These are phyloP conservation scores for Termitomyces sp. DNA, from an alignment of 768 basidiomycete species.

Conservation along the genomic window DNA sequence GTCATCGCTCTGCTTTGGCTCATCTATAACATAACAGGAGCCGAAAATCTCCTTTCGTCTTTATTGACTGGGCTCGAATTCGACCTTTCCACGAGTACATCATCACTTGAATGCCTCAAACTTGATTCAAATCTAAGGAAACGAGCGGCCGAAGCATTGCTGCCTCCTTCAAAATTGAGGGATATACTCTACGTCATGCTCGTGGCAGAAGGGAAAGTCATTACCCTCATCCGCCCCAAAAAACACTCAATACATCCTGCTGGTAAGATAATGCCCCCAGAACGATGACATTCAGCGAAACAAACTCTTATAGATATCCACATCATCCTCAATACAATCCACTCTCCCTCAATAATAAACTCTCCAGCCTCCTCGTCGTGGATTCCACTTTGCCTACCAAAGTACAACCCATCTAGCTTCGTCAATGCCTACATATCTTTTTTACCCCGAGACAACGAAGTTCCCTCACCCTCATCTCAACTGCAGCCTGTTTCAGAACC, in stretches of 20 bases:
- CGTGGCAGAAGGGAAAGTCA: slow-evolving; percentile 69
- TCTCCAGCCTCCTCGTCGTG: slow-evolving; percentile 82
- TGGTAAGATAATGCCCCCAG: slow-evolving; percentile 35
- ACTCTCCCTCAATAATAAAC: slow-evolving; percentile 72
- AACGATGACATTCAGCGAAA: background rate
- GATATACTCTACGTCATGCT: slow-evolving; percentile 90
- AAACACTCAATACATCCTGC: slow-evolving; percentile 96
- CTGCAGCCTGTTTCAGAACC: slow-evolving; percentile 1
- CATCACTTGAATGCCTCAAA: slow-evolving; percentile 76
- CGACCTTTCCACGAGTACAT: slow-evolving; percentile 78
- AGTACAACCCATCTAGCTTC: slow-evolving; percentile 86
- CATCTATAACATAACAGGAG: slow-evolving; percentile 40
- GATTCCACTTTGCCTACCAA: slow-evolving; percentile 94
- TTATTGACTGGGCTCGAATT: slow-evolving; percentile 65
- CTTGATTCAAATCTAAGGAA: slow-evolving; percentile 66
- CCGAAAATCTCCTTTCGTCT: slow-evolving; percentile 75
- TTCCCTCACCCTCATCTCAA: slow-evolving; percentile 8
- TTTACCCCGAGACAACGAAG: slow-evolving; percentile 39
- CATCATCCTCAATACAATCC: slow-evolving; percentile 86
- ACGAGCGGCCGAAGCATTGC: slow-evolving; percentile 73
- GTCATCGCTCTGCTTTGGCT: background rate
- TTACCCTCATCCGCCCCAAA: slow-evolving; percentile 84
- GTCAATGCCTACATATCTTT: slow-evolving; percentile 88
- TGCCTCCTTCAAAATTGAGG: slow-evolving; percentile 81
- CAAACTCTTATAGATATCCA: slow-evolving; percentile 63